Evolutionary conservation across 306 rosid species (phyloP).

Genomic region (Castanea mollissima): DNA sequence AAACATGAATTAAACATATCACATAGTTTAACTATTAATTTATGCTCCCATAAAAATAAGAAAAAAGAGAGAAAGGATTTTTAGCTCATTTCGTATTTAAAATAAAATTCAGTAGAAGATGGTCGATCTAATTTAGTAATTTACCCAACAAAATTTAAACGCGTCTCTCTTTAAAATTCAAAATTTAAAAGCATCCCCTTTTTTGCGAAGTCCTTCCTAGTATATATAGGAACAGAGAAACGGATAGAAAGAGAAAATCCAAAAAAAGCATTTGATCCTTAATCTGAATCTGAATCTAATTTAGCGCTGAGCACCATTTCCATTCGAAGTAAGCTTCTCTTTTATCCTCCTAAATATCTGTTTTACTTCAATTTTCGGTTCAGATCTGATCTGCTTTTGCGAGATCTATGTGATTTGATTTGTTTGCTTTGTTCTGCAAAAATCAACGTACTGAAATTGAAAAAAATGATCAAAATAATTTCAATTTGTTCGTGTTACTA

Average conservation of each 20-base stretch:
- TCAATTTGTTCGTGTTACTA: not conserved
- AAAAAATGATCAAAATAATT: not conserved
- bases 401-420: not conserved
- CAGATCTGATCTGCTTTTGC: not conserved
- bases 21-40: too few species aligned
- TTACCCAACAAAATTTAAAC: too few species aligned
- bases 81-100: too few species aligned
- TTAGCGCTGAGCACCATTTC: not conserved
- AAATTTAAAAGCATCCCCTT: not conserved
- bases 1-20: too few species aligned
- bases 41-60: too few species aligned
- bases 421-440: not conserved
- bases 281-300: conserved; percentile 26
- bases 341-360: conserved; percentile 8
- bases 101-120: too few species aligned
- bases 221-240: not conserved
- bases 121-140: too few species aligned
- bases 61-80: too few species aligned
- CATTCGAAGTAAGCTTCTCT: not conserved
- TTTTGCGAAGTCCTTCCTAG: conserved; percentile 3
- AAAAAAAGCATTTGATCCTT: not conserved
- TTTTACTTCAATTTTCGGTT: not conserved
- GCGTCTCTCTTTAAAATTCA: too few species aligned
- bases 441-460: too few species aligned
- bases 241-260: not conserved